Percentiles rank a stretch among this genome's conserved stretches.
Conservation (phyloP, 2,329 filamentous ascomycete species). For the Phaeosphaeriaceae sp. region DNA sequence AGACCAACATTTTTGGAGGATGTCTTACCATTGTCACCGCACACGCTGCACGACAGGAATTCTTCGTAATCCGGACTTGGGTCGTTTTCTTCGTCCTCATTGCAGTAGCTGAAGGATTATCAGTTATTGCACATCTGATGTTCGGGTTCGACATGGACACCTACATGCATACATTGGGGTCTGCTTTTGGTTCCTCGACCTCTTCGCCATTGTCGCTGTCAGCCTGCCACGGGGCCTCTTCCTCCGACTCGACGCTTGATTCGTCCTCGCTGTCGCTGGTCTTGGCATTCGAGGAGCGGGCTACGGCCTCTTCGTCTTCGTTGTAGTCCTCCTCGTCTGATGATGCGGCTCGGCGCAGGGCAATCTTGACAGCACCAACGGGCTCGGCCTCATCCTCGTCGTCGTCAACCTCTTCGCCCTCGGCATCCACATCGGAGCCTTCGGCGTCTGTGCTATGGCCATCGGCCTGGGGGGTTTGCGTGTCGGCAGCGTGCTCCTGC, state of each 20-base stretch:
- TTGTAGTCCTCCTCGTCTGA: slow-evolving; percentile 52
- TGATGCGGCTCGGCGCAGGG: slow-evolving; percentile 34
- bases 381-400: slow-evolving; percentile 59
- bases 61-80: slow-evolving; percentile 82
- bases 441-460: slow-evolving; percentile 49
- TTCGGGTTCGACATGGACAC: slow-evolving; percentile 39
- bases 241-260: slow-evolving; percentile 60
- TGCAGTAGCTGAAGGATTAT: slow-evolving; percentile 71
- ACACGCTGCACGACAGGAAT: slow-evolving; percentile 77
- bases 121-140: slow-evolving; percentile 14
- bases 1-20: slow-evolving; percentile 23
- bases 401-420: slow-evolving; percentile 57
- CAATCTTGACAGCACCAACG: slow-evolving; percentile 52
- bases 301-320: slow-evolving; percentile 48
- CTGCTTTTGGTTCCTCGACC: slow-evolving; percentile 61
- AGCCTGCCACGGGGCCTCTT: slow-evolving; percentile 62
- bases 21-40: slow-evolving; percentile 79
- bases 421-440: slow-evolving; percentile 52
- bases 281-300: slow-evolving; percentile 48
- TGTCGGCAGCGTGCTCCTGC: slow-evolving; percentile 25
- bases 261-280: slow-evolving; percentile 48
- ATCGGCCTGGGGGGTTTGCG: slow-evolving; percentile 30
- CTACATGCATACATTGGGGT: slow-evolving; percentile 70
- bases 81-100: slow-evolving; percentile 81
- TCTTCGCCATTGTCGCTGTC: slow-evolving; percentile 63